Base-by-base conservation (phyloP, 2,329 filamentous ascomycete genomes). In the Sclerotiophoma versabilis region DNA sequence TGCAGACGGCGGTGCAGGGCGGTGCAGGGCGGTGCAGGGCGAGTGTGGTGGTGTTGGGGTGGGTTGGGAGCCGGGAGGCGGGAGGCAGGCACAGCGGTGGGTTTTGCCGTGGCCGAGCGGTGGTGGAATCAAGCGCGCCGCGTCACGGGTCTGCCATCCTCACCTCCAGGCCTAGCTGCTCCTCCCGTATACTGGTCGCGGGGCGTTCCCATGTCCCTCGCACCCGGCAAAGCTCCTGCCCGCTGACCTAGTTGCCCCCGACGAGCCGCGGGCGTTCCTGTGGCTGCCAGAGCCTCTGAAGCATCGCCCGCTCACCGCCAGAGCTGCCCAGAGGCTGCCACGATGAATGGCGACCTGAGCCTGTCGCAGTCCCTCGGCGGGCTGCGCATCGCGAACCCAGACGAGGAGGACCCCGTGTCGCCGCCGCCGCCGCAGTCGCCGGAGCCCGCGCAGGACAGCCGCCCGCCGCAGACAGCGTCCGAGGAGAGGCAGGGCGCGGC, bases 341-440 rank as follows among this genome's bases (percentile, higher is more conserved):
- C 73, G 76, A 97, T 97, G 92, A 91, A 92, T 80, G 91, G 91
- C 77, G 92, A 96, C 81, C 80, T 96, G 75, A 96, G 91, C 78
- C 86, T 98, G 64, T 95, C 92, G 72, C 90, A 93, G 80, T 91
- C 92, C 71, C 84, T 98, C 71, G 95, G 95, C 71, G 93, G 93
- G 70, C 82, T 99, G 77, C 91, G 93, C 75, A 98, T 99, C 76
- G 93, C 95, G 69, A 99, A 98, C 76, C 93, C 93, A 49, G 93
- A 97, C 79, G 87, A 95, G 78, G 83, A 85, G 57, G 80, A 80
- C 57, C 58, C 54, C 43, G 54, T 62, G 9, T 63, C 71, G 47
- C 66, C 69, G 36, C 65, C n/a, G n/a, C 68, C 47, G 66, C 65
- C 65, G 49, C 65, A 65, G 58, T 66, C 66, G 54, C 63, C 66